Conservation (phyloP, 805 yeast genomes). For the Clavispora carvajalis region DNA sequence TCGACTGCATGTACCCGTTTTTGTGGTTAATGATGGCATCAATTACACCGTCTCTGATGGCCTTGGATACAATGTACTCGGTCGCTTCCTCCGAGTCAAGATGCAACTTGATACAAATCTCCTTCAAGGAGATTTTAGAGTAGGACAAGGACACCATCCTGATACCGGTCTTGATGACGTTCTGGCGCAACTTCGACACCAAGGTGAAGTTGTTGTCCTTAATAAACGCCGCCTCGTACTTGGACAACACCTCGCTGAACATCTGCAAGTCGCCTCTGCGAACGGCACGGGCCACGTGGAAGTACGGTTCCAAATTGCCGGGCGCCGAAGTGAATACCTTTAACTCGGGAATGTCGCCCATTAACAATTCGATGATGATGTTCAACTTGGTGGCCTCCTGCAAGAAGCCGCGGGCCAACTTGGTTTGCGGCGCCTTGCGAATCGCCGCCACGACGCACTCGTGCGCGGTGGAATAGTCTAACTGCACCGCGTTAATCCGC, state of each 20-base stretch:
- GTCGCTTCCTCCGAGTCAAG: slow-evolving; percentile 93
- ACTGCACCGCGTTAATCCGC: slow-evolving; percentile 84
- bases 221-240: slow-evolving; percentile 57
- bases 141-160: slow-evolving; percentile 88
- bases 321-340: slow-evolving; percentile 64
- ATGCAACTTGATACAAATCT: slow-evolving; percentile 86
- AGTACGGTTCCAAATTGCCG: slow-evolving; percentile 62
- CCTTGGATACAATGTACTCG: slow-evolving; percentile 94
- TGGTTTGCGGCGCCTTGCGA: slow-evolving; percentile 92
- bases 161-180: slow-evolving; percentile 96
- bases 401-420: slow-evolving; percentile 76
- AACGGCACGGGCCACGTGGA: slow-evolving; percentile 85
- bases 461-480: slow-evolving; percentile 85
- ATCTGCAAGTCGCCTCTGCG: slow-evolving; percentile 82
- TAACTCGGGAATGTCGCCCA: slow-evolving; percentile 95
- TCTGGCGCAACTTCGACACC: slow-evolving; percentile 86
- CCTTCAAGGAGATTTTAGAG: slow-evolving; percentile 85
- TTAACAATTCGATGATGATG: slow-evolving; percentile 82
- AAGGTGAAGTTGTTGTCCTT: slow-evolving; percentile 79
- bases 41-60: slow-evolving; percentile 94
- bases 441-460: slow-evolving; percentile 92
- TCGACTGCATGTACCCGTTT: slow-evolving; percentile 85
- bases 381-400: slow-evolving; percentile 86
- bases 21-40: slow-evolving; percentile 92
- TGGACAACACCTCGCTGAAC: slow-evolving; percentile 65